Evolutionary conservation across 768 basidiomycete species (phyloP).

Genomic region (Hydnomerulius pinastri): DNA sequence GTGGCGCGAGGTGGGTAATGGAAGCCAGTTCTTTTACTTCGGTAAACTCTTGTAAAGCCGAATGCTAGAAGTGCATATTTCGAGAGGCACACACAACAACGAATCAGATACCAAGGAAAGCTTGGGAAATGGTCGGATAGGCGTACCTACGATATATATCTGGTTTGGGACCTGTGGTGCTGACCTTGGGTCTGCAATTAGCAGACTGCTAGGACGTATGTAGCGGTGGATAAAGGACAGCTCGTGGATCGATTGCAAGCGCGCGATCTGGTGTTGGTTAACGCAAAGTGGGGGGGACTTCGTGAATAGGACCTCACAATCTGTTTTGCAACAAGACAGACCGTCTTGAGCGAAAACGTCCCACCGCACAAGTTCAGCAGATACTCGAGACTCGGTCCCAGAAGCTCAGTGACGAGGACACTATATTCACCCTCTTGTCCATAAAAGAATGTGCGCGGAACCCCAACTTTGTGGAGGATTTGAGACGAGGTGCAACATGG

Average conservation of each 20-base stretch:
- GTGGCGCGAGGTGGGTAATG: too few species aligned
- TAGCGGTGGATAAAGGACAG: not conserved
- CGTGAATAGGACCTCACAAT: not conserved
- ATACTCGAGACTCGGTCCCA: not conserved
- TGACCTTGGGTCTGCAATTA: not conserved
- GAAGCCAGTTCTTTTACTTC: too few species aligned
- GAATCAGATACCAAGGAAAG: too few species aligned
- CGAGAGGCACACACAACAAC: too few species aligned
- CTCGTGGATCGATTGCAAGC: not conserved
- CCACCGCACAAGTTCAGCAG: not conserved
- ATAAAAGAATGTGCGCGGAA: not conserved
- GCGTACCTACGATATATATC: not conserved
- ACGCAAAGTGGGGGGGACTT: too few species aligned
- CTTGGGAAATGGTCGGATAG: too few species aligned
- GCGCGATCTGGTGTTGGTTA: not conserved
- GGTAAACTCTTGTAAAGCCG: too few species aligned
- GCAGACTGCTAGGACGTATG: not conserved
- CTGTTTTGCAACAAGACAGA: not conserved
- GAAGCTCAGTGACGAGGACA: not conserved
- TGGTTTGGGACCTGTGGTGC: not conserved
- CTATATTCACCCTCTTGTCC: not conserved
- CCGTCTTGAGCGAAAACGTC: not conserved
- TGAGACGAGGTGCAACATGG: too few species aligned
- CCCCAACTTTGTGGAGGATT: not conserved
- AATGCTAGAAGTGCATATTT: too few species aligned